Evolutionary conservation across 139 green algal genomes (phyloP).

Genomic region (Picochlorum sp.): DNA sequence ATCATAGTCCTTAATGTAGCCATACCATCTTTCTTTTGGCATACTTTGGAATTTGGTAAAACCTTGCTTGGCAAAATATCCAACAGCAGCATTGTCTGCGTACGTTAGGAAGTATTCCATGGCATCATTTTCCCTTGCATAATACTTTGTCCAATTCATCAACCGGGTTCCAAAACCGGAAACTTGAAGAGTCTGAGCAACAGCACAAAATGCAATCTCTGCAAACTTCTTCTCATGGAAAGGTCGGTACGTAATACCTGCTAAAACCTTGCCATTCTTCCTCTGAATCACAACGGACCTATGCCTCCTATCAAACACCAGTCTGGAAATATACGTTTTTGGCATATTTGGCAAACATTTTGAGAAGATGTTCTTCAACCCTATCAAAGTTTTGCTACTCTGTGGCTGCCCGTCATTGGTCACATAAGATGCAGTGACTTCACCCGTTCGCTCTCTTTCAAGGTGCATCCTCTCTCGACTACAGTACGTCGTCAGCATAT

Average conservation of each 20-base stretch:
- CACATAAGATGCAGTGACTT: conserved; percentile 31
- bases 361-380: conserved; percentile 91
- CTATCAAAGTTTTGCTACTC: conserved; percentile 41
- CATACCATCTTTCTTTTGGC: conserved; percentile 53
- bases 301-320: conserved; percentile 81
- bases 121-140: conserved; percentile 62
- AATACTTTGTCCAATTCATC: conserved; percentile 93
- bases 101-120: conserved; percentile 95
- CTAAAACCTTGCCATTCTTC: conserved; percentile 51
- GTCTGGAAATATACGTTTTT: conserved; percentile 91
- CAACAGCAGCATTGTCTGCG: conserved; percentile 97
- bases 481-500: conserved; percentile 13
- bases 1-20: conserved; percentile 99
- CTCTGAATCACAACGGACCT: conserved; percentile 56
- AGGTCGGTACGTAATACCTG: conserved; percentile 91
- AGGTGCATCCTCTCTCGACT: conserved; percentile 24
- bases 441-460: conserved; percentile 16
- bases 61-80: conserved; percentile 96
- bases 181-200: conserved; percentile 86
- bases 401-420: conserved; percentile 23
- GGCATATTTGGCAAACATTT: conserved; percentile 99
- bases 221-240: conserved; percentile 70
- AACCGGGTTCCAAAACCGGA: conserved; percentile 90
- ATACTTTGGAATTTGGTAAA: conserved; percentile 85
- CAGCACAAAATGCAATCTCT: conserved; percentile 97